Evolutionary conservation across 331 rosid genomes (phyloP), one percentile per base, ranked within the genome.

Genomic region (Quercus tomentella): DNA sequence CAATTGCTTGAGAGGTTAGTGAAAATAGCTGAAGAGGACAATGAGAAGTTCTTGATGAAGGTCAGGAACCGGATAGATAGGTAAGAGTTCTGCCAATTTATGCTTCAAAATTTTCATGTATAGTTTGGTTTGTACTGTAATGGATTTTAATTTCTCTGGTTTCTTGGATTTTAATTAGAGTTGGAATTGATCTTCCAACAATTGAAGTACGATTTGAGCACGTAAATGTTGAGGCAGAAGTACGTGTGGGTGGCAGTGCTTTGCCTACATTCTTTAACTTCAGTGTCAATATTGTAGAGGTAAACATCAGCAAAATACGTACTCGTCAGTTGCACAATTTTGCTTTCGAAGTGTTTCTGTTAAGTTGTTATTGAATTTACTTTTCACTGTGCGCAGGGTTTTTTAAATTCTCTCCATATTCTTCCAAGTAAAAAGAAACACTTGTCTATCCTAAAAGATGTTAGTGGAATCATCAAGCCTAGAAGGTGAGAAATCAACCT

Each of bases 41-140:
- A 92, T 51, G 92, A 87, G 74, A 90, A 20, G 33, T 90, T 92
- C 76, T 84, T 92, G 60, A 33, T 85, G 72, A 88, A 87, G 84
- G 85, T 92, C 78, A 87, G 55, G 81, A 67, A 82, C 35, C 76
- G 97, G 35, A 81, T 88, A 60, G 91, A 92, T 72, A 84, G 90
- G 94, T 90, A 82, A n/a, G 18, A 9, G 49, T 45, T 57, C 22
- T 75, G 55, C 49, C 43, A 68, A 26, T n/a, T 62, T 43, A 56
- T 35, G n/a, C 23, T 57, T 1, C 23, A 56, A 12, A 49, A 3
- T 49, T 3, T 12, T 49, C 54, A 12, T 2, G 2, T 11, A 49
- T 49, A 49, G 17, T 49, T 11, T 49, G 15, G 5, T 11, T 0
- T 10, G 54, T 49, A 11, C 54, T 12, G 16, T 3, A 12, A 3